Evolutionary conservation across 1,284 basidiomycete genomes (phyloP).

Genomic region (Schizophyllum commune): DNA sequence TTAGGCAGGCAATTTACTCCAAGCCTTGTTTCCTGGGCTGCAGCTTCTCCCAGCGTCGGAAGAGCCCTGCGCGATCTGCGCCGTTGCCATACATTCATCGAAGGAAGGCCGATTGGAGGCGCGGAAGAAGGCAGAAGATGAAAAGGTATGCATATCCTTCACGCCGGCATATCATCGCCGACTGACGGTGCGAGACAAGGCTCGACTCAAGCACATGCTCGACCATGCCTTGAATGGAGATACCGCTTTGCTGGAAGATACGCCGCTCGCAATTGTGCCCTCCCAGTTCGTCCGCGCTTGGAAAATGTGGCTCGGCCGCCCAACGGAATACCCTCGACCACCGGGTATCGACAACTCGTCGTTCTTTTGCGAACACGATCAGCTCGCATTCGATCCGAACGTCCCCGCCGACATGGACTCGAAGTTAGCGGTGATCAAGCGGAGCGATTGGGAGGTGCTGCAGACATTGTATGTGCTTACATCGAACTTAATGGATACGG

Average conservation of each 20-base stretch:
- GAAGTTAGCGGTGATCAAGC: constrained; percentile 46
- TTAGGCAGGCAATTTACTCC: constrained; percentile 52
- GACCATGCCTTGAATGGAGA: constrained; percentile 44
- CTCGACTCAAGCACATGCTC: constrained; percentile 51
- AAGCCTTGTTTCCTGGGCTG: constrained; percentile 58
- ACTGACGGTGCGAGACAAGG: constrained; percentile 25
- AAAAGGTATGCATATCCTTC: constrained; percentile 45
- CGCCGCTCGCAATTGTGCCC: constrained; percentile 51
- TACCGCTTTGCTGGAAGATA: constrained; percentile 34
- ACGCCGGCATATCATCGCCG: no score
- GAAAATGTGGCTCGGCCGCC: constrained; percentile 60
- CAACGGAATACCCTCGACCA: constrained; percentile 49
- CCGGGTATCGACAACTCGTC: constrained; percentile 49
- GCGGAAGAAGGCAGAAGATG: constrained; percentile 58
- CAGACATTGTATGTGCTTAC: constrained; percentile 40
- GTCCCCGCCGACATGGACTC: constrained; percentile 45
- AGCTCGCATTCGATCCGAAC: constrained; percentile 63
- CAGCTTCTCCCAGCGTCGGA: constrained; percentile 39
- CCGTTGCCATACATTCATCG: constrained; percentile 43
- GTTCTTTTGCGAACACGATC: constrained; percentile 61
- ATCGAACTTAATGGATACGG: constrained; percentile 3
- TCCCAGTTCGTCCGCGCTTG: constrained; percentile 55
- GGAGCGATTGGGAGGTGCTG: constrained; percentile 57
- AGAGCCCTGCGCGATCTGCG: constrained; percentile 55
- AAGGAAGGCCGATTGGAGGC: constrained; percentile 50